A percentile compares a stretch with the other conserved stretches of the same genome.
Evolutionary conservation across 768 basidiomycete species (phyloP).

Genomic region (Atractiella rhizophila): DNA sequence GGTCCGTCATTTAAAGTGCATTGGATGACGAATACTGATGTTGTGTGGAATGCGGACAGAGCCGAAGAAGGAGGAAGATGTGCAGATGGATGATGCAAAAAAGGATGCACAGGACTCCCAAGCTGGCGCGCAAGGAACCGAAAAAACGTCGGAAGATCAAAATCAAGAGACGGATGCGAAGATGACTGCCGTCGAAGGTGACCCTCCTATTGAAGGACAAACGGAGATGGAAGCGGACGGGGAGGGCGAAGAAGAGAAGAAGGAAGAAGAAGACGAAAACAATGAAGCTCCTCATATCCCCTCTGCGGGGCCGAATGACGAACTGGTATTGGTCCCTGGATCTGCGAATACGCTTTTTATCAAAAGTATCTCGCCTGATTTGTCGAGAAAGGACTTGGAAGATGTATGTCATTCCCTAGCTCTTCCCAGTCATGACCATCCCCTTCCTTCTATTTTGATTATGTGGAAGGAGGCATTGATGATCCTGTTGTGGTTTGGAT

Average conservation of each 20-base stretch:
- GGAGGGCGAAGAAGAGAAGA: constrained; percentile 1
- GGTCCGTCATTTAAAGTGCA: not conserved
- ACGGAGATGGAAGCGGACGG: not conserved
- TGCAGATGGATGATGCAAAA: not conserved
- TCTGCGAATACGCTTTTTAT: constrained; percentile 7
- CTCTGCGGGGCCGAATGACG: not conserved
- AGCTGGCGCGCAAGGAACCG: too few relatives aligned
- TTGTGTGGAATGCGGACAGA: too few relatives aligned
- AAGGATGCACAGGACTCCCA: not conserved
- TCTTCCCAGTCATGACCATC: too few relatives aligned
- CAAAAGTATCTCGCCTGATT: constrained; percentile 7
- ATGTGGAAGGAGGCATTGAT: not conserved
- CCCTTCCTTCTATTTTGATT: too few relatives aligned
- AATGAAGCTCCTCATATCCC: not conserved
- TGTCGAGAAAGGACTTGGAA: constrained; percentile 8
- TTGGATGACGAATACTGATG: constrained; percentile 5
- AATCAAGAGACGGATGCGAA: not conserved
- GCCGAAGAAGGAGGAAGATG: not conserved
- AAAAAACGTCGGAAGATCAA: too few relatives aligned
- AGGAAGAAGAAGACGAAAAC: constrained; percentile 3
- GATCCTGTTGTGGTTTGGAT: not conserved
- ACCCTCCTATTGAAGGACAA: not conserved
- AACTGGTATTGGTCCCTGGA: not conserved
- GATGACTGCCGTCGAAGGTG: not conserved
- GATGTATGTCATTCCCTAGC: constrained; percentile 6